A percentile compares a stretch with the other conserved stretches of the same genome.
phyloP scores from a whole-genome alignment of 352 stramenopile genomes.

The Globisporangium echinulatum region DNA sequence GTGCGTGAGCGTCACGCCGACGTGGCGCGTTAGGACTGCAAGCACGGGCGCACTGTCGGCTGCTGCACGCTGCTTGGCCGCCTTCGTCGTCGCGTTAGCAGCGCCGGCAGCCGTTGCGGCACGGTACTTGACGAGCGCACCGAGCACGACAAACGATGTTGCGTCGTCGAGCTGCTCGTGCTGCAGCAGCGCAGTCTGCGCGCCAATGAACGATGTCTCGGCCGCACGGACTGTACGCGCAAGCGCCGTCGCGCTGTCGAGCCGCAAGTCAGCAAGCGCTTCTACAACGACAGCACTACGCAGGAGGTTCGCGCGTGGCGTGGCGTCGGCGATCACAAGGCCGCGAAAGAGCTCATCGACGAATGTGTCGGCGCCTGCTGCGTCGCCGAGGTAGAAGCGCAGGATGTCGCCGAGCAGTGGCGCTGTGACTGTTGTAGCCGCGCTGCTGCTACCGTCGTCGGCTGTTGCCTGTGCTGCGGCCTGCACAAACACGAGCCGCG shows the following conservation, averaged over 20 bases:
- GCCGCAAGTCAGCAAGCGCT: constrained; percentile 21
- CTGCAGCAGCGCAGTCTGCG: constrained; percentile 18
- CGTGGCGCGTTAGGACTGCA: neutral
- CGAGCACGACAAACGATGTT: constrained; percentile 39
- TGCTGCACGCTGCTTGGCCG: constrained; percentile 3
- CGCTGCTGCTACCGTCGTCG: neutral
- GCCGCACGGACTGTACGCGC: constrained; percentile 10
- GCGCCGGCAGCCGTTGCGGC: constrained; percentile 17
- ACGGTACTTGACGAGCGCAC: constrained; percentile 48
- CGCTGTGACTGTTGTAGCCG: neutral
- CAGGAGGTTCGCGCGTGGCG: constrained; percentile 9
- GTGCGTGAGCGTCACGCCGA: constrained; percentile 26
- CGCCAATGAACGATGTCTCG: constrained; percentile 27
- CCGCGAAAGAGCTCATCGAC: constrained; percentile 24
- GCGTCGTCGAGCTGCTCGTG: constrained; percentile 14
- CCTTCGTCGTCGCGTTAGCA: constrained; percentile 9
- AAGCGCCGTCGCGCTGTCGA: constrained; percentile 4
- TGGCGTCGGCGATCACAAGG: constrained; percentile 2
- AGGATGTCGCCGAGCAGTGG: constrained; percentile 24
- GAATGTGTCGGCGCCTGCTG: constrained; percentile 14
- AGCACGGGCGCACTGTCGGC: neutral
- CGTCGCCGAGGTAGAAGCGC: constrained; percentile 22
- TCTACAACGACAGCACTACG: constrained; percentile 29
- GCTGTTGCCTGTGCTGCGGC: neutral
- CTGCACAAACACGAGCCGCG: constrained; percentile 9